Conservation (phyloP, 208 protist species). For the Wallacemonas sp. region DNA sequence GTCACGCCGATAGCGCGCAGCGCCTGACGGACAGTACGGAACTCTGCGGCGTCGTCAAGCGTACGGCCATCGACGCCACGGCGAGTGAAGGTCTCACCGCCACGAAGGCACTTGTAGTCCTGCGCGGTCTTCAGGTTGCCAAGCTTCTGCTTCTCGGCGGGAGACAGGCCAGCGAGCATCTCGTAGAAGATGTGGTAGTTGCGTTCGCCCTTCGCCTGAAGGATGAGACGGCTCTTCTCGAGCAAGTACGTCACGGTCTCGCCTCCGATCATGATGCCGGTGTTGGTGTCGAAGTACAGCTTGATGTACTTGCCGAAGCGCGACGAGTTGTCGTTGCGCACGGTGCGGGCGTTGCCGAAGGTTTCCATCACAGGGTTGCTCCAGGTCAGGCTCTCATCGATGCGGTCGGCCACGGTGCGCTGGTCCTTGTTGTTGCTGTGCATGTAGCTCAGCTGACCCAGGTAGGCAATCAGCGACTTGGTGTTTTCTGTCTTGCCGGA, state of each 20-base stretch:
- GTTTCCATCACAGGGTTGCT: conserved; percentile 94
- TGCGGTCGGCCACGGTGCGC: conserved; percentile 59
- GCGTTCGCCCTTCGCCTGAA: conserved; percentile 87
- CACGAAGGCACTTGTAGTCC: conserved; percentile 89
- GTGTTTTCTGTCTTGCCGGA: conserved; percentile 95
- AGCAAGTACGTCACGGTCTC: conserved; percentile 91
- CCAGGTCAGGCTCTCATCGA: conserved; percentile 74
- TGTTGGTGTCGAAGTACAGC: conserved; percentile 87
- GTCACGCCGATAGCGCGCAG: conserved; percentile 70
- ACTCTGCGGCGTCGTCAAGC: conserved; percentile 91
- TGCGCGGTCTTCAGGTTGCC: conserved; percentile 61
- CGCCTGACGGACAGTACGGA: conserved; percentile 68
- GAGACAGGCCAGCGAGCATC: conserved; percentile 81
- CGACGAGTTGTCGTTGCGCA: conserved; percentile 94
- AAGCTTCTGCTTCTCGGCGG: conserved; percentile 66
- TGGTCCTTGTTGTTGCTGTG: conserved; percentile 73
- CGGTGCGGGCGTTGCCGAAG: conserved; percentile 93
- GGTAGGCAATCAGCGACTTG: conserved; percentile 87
- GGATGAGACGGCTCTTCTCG: conserved; percentile 93
- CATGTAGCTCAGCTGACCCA: conserved; percentile 79
- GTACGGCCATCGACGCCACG: conserved; percentile 75
- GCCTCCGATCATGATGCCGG: conserved; percentile 86
- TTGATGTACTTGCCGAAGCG: conserved; percentile 96
- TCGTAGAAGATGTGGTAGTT: conserved; percentile 98
- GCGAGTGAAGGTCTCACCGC: conserved; percentile 77